Percentiles rank a stretch among this genome's conserved stretches.
phyloP scores from a whole-genome alignment of 371 early-diverging fungal genomes.

The Mortierella sp. region DNA sequence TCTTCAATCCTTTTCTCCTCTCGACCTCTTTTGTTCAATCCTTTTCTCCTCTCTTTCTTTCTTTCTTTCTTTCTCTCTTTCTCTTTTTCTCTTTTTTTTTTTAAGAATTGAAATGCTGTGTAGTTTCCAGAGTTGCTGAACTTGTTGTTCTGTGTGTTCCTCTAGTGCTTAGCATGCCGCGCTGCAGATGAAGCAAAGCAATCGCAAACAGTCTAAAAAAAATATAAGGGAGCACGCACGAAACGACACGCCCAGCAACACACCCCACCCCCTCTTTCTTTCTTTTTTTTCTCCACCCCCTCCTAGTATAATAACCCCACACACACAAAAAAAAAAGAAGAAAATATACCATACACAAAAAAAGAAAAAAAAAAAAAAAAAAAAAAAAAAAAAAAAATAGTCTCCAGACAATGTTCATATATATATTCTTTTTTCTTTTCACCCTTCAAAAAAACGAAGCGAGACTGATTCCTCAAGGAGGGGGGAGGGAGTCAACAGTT shows the following conservation, averaged over 20 bases:
- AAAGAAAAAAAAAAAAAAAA: background rate
- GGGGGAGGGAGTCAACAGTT: background rate
- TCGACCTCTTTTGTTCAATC: background rate
- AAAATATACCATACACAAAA: background rate
- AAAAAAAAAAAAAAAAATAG: background rate
- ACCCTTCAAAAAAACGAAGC: too few species aligned
- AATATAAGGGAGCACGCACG: conserved; percentile 28
- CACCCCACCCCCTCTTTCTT: background rate
- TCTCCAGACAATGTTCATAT: background rate
- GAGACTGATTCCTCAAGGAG: background rate
- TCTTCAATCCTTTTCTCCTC: background rate
- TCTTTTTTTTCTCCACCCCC: background rate
- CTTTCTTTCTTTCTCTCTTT: conserved; percentile 3
- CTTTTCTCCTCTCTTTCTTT: background rate
- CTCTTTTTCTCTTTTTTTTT: conserved; percentile 6
- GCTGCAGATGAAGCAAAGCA: conserved; percentile 35
- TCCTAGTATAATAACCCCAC: background rate
- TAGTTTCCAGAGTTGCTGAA: conserved; percentile 43
- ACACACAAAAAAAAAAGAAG: background rate
- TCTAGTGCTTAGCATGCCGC: conserved; percentile 49
- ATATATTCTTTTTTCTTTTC: background rate
- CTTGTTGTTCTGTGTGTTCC: conserved; percentile 49
- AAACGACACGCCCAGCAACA: conserved; percentile 23
- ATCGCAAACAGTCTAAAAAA: conserved; percentile 19
- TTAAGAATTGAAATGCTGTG: conserved; percentile 11